Base-by-base conservation (phyloP, 2,329 filamentous ascomycete genomes). In the Emericellopsis atlantica region DNA sequence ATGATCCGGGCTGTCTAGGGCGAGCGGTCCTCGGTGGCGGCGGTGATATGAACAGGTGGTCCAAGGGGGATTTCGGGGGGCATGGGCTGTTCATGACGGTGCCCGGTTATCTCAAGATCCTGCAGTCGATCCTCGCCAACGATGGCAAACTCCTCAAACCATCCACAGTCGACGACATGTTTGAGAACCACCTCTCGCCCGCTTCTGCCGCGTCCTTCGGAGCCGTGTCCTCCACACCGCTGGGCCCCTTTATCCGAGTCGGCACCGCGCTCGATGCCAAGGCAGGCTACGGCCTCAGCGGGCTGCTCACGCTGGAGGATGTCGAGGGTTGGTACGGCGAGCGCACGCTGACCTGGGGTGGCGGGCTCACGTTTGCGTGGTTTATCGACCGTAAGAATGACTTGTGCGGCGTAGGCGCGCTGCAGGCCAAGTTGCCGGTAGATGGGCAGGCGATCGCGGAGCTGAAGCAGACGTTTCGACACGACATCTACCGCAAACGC, bases 351-450 rank as follows among this genome's bases (percentile, higher is more conserved):
- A 60, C 56, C 4, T 70, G 66, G 67, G 66, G 64, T 7, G 69
- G 68, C 3, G 65, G 66, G 0, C 32, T 64, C 46, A 68, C 65
- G 1, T 47, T 69, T 18, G 39, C 57, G 3, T 72, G 67, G 69
- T 71, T 71, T 16, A 56, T 70, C 40, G 67, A 70, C 47, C 64
- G 65, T 1, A 62, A 64, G 53, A 68, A 66, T 45, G 58, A 60
- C 12, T 44, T 70, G 5, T 68, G 64, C 38, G 65, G 61, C 12
- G 40, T 68, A 2, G 59, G 55, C 2, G 65, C 65, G 15, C 22
- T 65, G 2, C 64, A 66, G 43, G 51, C 61, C 6, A 33, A 48
- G 12, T n/a, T 67, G 21, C 64, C 65, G 1, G 18, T 62, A 2
- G 48, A 52, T 9, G 40, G 18, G 8, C 15, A 22, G 6, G 18